Conservation (phyloP, 331 rosid species). For the Pyrus hybrid region DNA sequence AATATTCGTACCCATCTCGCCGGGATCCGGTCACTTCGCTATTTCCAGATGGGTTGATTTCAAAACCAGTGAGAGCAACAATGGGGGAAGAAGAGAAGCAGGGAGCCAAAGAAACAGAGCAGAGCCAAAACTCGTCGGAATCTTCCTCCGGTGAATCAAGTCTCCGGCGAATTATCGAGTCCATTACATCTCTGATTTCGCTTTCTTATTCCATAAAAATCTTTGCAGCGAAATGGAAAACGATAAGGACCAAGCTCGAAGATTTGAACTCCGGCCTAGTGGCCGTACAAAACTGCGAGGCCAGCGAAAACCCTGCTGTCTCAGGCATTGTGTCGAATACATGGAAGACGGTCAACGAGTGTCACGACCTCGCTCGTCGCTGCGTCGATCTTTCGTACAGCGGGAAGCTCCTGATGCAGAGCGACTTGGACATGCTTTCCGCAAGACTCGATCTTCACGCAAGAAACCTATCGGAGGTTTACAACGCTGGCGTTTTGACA, state of each 20-base stretch:
- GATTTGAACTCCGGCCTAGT: conserved; percentile 48
- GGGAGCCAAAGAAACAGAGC: conserved; percentile 14
- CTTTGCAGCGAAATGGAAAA: conserved; percentile 68
- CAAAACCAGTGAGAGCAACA: conserved; percentile 14
- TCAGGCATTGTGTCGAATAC: conserved; percentile 27
- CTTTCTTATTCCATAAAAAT: conserved; percentile 62
- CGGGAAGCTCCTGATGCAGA: conserved; percentile 94
- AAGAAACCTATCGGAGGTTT: conserved; percentile 42
- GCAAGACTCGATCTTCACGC: conserved; percentile 49
- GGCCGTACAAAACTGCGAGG: conserved; percentile 48
- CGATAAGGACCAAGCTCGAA: conserved; percentile 54
- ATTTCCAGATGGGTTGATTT: conserved; percentile 26
- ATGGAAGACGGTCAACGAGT: conserved; percentile 35
- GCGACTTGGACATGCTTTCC: conserved; percentile 63
- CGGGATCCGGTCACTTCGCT: background rate
- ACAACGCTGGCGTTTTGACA: conserved; percentile 36
- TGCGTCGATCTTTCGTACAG: conserved; percentile 73
- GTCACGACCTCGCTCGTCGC: conserved; percentile 59
- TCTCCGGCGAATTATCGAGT: conserved; percentile 37
- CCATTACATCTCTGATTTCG: conserved; percentile 47
- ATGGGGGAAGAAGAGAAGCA: conserved; percentile 39
- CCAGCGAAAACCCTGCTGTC: conserved; percentile 37
- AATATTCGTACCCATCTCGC: conserved; percentile 6
- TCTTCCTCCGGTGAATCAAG: conserved; percentile 13
- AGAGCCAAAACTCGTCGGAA: conserved; percentile 21